Evolutionary conservation across 805 yeast species (phyloP).

Genomic region (Candida vaughaniae): DNA sequence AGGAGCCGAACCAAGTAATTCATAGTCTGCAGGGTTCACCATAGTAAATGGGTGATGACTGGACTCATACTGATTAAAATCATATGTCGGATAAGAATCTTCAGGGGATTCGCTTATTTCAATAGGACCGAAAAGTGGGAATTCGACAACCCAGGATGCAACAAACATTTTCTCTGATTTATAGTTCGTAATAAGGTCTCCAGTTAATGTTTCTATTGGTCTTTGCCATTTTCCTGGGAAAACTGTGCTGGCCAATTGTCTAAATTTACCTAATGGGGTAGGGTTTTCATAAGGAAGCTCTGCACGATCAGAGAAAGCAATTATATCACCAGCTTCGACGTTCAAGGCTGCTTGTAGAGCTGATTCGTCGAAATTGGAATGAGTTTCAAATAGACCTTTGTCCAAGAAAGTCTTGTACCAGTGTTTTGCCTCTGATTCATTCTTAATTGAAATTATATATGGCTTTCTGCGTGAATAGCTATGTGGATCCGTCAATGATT

Average conservation of each 20-base stretch:
- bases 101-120: conserved; percentile 30
- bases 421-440: conserved; percentile 31
- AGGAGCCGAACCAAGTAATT: conserved; percentile 52
- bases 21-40: conserved; percentile 72
- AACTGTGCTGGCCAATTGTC: conserved; percentile 67
- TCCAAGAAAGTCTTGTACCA: conserved; percentile 47
- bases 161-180: conserved; percentile 44
- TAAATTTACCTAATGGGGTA: conserved; percentile 84
- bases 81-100: conserved; percentile 52
- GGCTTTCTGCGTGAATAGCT: conserved; percentile 62
- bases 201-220: conserved; percentile 19
- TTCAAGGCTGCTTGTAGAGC: conserved; percentile 27
- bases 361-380: conserved; percentile 15
- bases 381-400: conserved; percentile 20
- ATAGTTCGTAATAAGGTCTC: conserved; percentile 15
- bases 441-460: conserved; percentile 48
- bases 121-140: conserved; percentile 85
- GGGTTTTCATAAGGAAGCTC: conserved; percentile 81
- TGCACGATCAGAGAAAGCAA: conserved; percentile 79
- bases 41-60: conserved; percentile 99
- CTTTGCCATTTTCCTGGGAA: conserved; percentile 54
- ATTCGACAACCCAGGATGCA: conserved; percentile 85
- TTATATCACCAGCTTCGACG: conserved; percentile 64
- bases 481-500: conserved; percentile 33
- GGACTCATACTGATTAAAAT: conserved; percentile 48